These are phyloP conservation scores for Omphalotus olearius DNA, from an alignment of 1,284 basidiomycete species.

Conservation along the genomic window DNA sequence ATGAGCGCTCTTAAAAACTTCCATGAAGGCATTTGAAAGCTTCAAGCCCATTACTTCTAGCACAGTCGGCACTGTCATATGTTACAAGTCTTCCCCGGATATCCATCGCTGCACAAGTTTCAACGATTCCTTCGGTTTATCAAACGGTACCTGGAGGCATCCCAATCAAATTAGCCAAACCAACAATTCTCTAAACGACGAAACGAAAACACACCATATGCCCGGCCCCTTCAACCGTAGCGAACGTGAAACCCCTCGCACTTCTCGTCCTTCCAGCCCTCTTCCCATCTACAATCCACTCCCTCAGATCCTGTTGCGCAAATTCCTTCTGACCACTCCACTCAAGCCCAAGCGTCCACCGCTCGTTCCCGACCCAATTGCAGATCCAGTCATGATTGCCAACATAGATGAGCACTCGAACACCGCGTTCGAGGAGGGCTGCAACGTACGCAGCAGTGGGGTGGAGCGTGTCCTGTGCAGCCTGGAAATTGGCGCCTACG, in stretches of 20 bases:
- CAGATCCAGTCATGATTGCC: slow-evolving; percentile 74
- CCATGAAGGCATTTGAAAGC: too few relatives aligned
- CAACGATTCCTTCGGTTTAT: slow-evolving; percentile 46
- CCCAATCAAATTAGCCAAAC: background rate
- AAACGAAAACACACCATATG: slow-evolving; percentile 43
- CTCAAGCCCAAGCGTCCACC: slow-evolving; percentile 55
- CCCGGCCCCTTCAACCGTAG: slow-evolving; percentile 44
- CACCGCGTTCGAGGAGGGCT: slow-evolving; percentile 69
- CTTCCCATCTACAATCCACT: slow-evolving; percentile 47
- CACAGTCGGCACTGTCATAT: background rate
- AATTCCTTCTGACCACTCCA: slow-evolving; percentile 61
- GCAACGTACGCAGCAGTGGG: slow-evolving; percentile 54
- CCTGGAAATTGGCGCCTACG: slow-evolving; percentile 39
- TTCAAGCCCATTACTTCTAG: too few relatives aligned
- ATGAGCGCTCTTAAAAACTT: too few relatives aligned
- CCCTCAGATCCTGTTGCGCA: slow-evolving; percentile 35
- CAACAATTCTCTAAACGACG: background rate
- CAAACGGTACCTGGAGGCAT: slow-evolving; percentile 42
- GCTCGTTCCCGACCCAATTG: slow-evolving; percentile 71
- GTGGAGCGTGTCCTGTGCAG: slow-evolving; percentile 36
- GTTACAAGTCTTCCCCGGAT: slow-evolving; percentile 29
- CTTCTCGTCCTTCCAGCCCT: slow-evolving; percentile 47
- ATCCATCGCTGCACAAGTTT: slow-evolving; percentile 44
- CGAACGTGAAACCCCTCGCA: slow-evolving; percentile 44
- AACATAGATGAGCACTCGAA: slow-evolving; percentile 72